Evolutionary conservation across 1,139 yeast species (phyloP).

Genomic region (Hanseniaspora gamundiae): DNA sequence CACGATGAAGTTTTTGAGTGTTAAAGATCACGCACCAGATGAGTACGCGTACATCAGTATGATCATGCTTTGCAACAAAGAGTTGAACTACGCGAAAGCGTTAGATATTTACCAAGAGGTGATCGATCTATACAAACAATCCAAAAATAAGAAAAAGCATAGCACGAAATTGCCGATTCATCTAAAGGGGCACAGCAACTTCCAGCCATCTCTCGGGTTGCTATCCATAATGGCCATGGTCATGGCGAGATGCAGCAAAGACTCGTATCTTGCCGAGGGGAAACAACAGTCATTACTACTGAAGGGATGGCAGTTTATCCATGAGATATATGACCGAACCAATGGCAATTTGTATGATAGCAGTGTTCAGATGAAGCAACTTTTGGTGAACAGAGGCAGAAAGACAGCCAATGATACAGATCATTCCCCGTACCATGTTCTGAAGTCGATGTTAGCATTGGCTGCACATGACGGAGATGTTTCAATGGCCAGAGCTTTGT

Average conservation of each 20-base stretch:
- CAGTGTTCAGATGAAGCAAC: neutral
- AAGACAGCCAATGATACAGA: conserved; percentile 30
- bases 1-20: conserved; percentile 70
- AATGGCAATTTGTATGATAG: conserved; percentile 4
- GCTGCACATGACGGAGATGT: conserved; percentile 75
- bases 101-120: conserved; percentile 69
- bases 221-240: conserved; percentile 55
- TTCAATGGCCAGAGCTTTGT: conserved; percentile 60
- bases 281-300: conserved; percentile 19
- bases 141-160: neutral
- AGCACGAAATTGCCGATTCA: conserved; percentile 4
- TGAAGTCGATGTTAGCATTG: conserved; percentile 59
- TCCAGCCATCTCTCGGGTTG: conserved; percentile 37
- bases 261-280: conserved; percentile 19
- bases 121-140: conserved; percentile 24
- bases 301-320: conserved; percentile 61
- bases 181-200: conserved; percentile 13
- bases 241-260: conserved; percentile 64
- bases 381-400: neutral
- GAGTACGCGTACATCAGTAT: conserved; percentile 56
- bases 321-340: conserved; percentile 43
- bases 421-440: conserved; percentile 29
- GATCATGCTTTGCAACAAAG: conserved; percentile 51
- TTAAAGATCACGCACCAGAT: conserved; percentile 49
- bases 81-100: conserved; percentile 56